Evolutionary conservation across 2,329 filamentous ascomycete species (phyloP).

Genomic region (Aspergillus caelatus): DNA sequence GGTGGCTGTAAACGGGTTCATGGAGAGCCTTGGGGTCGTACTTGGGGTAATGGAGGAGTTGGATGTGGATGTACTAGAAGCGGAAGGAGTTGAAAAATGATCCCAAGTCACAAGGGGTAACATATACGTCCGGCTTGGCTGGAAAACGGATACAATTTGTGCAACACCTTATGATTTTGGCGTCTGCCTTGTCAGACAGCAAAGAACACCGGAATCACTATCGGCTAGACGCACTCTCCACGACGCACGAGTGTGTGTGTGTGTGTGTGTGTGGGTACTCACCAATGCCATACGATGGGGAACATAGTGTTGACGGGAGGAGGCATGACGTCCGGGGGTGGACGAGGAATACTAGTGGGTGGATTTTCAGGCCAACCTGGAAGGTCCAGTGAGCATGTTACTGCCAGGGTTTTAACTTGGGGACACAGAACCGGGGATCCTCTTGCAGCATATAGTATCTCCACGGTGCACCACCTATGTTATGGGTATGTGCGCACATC

Average conservation of each 20-base stretch:
- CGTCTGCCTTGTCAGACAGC: background rate
- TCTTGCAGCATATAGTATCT: background rate
- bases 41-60: slow-evolving; percentile 88
- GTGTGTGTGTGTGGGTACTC: background rate
- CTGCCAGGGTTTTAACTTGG: background rate
- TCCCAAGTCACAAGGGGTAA: background rate
- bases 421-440: background rate
- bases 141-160: background rate
- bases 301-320: background rate
- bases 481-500: background rate
- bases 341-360: background rate
- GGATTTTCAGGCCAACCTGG: background rate
- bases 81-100: slow-evolving; percentile 30
- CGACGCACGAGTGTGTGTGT: background rate
- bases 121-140: background rate
- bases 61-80: slow-evolving; percentile 76
- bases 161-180: background rate
- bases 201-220: background rate
- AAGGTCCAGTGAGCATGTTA: background rate
- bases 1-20: slow-evolving; percentile 93
- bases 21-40: slow-evolving; percentile 84
- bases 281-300: background rate
- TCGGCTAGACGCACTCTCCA: background rate
- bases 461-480: background rate
- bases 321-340: background rate